Evolutionary conservation across 352 stramenopile species (phyloP).

Genomic region (Phytophthora citrophthora): DNA sequence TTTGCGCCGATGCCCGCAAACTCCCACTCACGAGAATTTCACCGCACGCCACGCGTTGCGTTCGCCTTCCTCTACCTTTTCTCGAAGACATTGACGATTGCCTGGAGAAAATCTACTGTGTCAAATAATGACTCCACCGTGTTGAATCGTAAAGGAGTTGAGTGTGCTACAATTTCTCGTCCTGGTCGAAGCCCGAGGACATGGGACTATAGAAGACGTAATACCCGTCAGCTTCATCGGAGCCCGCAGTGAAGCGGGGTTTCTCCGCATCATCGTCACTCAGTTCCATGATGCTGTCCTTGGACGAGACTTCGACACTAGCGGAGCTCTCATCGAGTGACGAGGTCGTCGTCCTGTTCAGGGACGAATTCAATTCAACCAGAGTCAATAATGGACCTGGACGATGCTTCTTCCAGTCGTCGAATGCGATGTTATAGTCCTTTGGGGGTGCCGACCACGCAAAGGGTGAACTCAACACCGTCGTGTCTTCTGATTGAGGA

Average conservation of each 20-base stretch:
- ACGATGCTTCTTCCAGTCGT: constrained; percentile 22
- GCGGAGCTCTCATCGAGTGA: constrained; percentile 15
- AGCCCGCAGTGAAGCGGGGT: constrained; percentile 15
- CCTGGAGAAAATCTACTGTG: no score
- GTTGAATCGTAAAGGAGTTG: no score
- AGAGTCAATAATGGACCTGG: constrained; percentile 11
- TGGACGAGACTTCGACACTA: constrained; percentile 1
- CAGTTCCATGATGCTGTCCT: constrained; percentile 22
- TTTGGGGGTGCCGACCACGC: neutral
- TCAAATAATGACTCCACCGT: no score
- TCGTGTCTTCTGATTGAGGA: constrained; percentile 1
- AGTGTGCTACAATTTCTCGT: neutral
- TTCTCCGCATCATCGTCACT: constrained; percentile 20
- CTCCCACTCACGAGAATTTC: constrained; percentile 7
- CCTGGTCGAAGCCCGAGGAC: constrained; percentile 11
- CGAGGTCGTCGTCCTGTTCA: constrained; percentile 23
- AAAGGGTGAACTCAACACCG: neutral
- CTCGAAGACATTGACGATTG: neutral
- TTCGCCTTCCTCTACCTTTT: constrained; percentile 4
- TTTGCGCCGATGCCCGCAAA: constrained; percentile 8
- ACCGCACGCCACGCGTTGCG: neutral
- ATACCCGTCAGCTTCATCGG: constrained; percentile 8
- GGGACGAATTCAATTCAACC: constrained; percentile 10
- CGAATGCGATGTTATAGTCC: constrained; percentile 1
- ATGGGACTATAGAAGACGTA: constrained; percentile 32